These are phyloP conservation scores for Macrophomina tecta DNA, from an alignment of 2,329 filamentous ascomycete species.

Conservation along the genomic window DNA sequence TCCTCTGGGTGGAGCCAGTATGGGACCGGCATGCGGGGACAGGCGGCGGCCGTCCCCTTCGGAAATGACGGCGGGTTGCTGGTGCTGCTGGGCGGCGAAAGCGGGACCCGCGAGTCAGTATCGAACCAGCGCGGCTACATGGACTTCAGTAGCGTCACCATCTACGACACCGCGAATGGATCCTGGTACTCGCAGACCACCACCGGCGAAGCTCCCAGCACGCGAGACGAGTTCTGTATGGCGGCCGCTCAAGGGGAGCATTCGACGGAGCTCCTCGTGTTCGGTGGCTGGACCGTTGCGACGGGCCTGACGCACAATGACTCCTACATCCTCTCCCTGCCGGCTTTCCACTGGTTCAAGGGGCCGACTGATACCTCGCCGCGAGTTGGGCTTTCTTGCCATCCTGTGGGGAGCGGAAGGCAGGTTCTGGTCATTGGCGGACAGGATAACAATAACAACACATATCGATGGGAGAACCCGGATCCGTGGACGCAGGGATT, in stretches of 20 bases:
- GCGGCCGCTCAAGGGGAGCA: background rate
- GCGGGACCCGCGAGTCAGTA: background rate
- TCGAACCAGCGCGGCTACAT: background rate
- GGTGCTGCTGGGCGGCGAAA: constrained; percentile 20
- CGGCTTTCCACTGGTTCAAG: constrained; percentile 20
- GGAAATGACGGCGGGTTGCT: background rate
- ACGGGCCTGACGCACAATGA: constrained; percentile 5
- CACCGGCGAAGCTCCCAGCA: constrained; percentile 8
- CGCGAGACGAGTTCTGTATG: constrained; percentile 8
- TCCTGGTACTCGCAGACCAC: constrained; percentile 9
- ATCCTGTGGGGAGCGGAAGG: background rate
- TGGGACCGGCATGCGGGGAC: background rate
- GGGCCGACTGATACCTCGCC: background rate
- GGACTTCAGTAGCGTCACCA: background rate
- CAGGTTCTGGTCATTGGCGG: constrained; percentile 3
- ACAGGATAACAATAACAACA: constrained; percentile 3
- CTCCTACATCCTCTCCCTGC: constrained; percentile 11
- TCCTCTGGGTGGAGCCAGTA: background rate
- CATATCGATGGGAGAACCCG: constrained; percentile 1
- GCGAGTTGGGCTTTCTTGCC: background rate
- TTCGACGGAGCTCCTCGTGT: constrained; percentile 10
- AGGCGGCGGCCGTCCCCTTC: background rate
- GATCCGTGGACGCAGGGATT: constrained; percentile 24
- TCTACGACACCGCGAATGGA: constrained; percentile 6
- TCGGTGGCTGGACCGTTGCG: constrained; percentile 5